Conservation (phyloP, 345 rosid genomes). For the Euphorbia pulcherrima region DNA sequence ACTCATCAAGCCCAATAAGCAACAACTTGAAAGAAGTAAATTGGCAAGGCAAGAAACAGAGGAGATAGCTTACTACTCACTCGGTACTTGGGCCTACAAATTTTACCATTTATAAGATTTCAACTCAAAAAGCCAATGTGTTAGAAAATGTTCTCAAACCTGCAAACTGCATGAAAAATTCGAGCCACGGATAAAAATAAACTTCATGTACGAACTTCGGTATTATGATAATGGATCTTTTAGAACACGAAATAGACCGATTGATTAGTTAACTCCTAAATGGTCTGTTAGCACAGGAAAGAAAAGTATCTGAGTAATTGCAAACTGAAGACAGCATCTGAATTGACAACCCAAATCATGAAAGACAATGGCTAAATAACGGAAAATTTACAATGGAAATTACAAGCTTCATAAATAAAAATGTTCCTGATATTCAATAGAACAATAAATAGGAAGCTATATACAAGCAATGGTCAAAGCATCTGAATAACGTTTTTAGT, state of each 20-base stretch:
- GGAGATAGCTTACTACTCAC: slow-evolving; percentile 3
- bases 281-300: slow-evolving; percentile 43
- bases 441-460: too few relatives aligned
- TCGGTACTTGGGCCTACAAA: background rate
- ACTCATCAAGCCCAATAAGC: slow-evolving; percentile 14
- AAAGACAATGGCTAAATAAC: too few relatives aligned
- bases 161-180: slow-evolving; percentile 10
- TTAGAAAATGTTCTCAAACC: slow-evolving; percentile 6
- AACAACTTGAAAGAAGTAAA: background rate
- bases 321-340: too few relatives aligned
- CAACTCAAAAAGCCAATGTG: background rate
- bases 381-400: too few relatives aligned
- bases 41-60: background rate
- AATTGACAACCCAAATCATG: too few relatives aligned
- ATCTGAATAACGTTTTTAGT: too few relatives aligned
- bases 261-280: slow-evolving; percentile 34
- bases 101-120: background rate
- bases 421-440: too few relatives aligned
- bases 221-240: background rate
- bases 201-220: background rate
- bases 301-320: too few relatives aligned
- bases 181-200: slow-evolving; percentile 2
- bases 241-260: slow-evolving; percentile 30
- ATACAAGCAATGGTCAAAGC: too few relatives aligned
- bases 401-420: too few relatives aligned